Evolutionary conservation across 495 filamentous ascomycete genomes (phyloP).

Genomic region (Jackrogersella minutella): DNA sequence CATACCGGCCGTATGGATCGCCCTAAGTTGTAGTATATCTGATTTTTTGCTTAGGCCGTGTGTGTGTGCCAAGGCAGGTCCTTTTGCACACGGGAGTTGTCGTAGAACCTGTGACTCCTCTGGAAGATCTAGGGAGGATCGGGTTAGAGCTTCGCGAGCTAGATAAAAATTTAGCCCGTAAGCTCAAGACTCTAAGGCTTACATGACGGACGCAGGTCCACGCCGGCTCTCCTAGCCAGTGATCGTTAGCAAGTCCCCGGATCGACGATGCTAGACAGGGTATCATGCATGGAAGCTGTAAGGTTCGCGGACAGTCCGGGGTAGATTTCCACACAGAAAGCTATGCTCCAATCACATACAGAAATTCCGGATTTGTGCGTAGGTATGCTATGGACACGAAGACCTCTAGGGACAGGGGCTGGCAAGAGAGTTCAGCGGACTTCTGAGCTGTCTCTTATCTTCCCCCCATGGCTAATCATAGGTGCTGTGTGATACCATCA

Average conservation of each 20-base stretch:
- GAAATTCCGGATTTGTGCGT: neutral
- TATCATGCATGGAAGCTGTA: neutral
- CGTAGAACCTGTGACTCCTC: neutral
- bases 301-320: slow-evolving; percentile 1
- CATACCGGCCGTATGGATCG: no score
- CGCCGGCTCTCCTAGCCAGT: neutral
- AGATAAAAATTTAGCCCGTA: neutral
- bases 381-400: neutral
- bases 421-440: neutral
- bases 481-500: neutral
- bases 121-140: neutral
- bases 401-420: neutral
- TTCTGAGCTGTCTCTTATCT: neutral
- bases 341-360: neutral
- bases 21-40: neutral
- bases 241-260: neutral
- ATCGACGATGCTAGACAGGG: slow-evolving; percentile 3
- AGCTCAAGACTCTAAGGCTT: neutral
- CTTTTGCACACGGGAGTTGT: no score
- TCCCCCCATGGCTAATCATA: neutral
- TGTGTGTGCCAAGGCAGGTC: neutral
- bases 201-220: neutral
- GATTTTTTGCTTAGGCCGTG: neutral
- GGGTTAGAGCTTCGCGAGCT: neutral
- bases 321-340: neutral